phyloP scores from a whole-genome alignment of 805 yeast species.

The Wickerhamomyces pijperi region DNA sequence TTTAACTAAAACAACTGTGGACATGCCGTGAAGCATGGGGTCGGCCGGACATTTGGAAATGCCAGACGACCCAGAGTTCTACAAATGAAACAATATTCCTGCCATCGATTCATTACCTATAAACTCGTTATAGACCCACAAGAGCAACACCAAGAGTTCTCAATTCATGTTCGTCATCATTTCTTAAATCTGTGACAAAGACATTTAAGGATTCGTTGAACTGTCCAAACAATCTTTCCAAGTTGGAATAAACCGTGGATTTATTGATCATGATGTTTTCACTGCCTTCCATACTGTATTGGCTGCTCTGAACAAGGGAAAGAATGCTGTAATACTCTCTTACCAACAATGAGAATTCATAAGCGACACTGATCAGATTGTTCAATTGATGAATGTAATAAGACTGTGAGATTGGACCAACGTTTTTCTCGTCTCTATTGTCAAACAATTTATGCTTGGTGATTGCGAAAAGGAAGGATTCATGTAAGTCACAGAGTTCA shows the following conservation, averaged over 20 bases:
- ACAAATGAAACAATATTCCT: too few relatives aligned
- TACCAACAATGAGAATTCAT: constrained; percentile 27
- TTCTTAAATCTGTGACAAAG: constrained; percentile 41
- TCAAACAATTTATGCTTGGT: constrained; percentile 26
- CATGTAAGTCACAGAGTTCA: constrained; percentile 29
- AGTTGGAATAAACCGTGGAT: constrained; percentile 21
- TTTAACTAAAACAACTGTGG: too few relatives aligned
- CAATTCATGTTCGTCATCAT: constrained; percentile 38
- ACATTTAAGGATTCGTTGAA: constrained; percentile 31
- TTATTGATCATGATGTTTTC: constrained; percentile 14
- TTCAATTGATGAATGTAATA: constrained; percentile 32
- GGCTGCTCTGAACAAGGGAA: constrained; percentile 12
- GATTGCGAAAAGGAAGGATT: constrained; percentile 23
- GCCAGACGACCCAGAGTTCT: too few relatives aligned
- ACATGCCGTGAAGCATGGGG: too few relatives aligned
- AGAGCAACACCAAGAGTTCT: constrained; percentile 30
- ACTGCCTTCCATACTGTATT: constrained; percentile 15
- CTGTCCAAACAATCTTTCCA: constrained; percentile 30
- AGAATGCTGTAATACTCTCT: constrained; percentile 26
- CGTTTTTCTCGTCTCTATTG: constrained; percentile 13
- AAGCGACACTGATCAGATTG: constrained; percentile 23
- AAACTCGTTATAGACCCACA: constrained; percentile 1
- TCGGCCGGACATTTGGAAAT: too few relatives aligned
- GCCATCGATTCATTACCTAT: neutral
- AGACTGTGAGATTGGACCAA: constrained; percentile 27